phyloP scores from a whole-genome alignment of 805 yeast species.

The Lipomyces lipofer region DNA sequence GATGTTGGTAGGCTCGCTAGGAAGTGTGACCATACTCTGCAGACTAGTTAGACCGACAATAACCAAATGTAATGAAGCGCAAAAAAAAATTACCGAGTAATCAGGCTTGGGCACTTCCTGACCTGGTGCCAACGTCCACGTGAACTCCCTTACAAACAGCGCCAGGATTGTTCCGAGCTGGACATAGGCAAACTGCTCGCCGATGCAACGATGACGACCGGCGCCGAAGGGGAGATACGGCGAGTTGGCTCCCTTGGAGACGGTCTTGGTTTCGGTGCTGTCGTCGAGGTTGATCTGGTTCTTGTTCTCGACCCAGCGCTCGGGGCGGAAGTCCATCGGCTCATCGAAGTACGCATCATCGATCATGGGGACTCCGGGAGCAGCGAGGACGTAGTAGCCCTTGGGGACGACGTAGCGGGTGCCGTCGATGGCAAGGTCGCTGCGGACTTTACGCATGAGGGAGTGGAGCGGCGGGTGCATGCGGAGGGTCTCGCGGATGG shows the following conservation, averaged over 20 bases:
- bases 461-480: slow-evolving; percentile 97
- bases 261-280: slow-evolving; percentile 58
- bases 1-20: slow-evolving; percentile 58
- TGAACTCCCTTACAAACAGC: slow-evolving; percentile 70
- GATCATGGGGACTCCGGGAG: slow-evolving; percentile 89
- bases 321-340: slow-evolving; percentile 72
- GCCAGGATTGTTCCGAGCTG: slow-evolving; percentile 86
- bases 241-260: slow-evolving; percentile 92
- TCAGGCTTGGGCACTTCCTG: slow-evolving; percentile 33
- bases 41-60: slow-evolving; percentile 56
- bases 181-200: slow-evolving; percentile 95
- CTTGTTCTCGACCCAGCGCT: slow-evolving; percentile 66
- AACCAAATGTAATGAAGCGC: background rate
- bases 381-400: slow-evolving; percentile 86
- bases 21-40: slow-evolving; percentile 91
- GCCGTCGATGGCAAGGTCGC: slow-evolving; percentile 75
- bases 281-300: slow-evolving; percentile 43
- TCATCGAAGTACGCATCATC: slow-evolving; percentile 77
- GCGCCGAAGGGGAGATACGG: slow-evolving; percentile 99
- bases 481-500: slow-evolving; percentile 90
- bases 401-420: slow-evolving; percentile 78
- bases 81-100: slow-evolving; percentile 26
- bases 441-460: slow-evolving; percentile 85
- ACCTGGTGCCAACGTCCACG: slow-evolving; percentile 68
- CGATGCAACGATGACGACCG: slow-evolving; percentile 99